phyloP scores from a whole-genome alignment of 2,329 filamentous ascomycete species.

The Penicillium sp. region DNA sequence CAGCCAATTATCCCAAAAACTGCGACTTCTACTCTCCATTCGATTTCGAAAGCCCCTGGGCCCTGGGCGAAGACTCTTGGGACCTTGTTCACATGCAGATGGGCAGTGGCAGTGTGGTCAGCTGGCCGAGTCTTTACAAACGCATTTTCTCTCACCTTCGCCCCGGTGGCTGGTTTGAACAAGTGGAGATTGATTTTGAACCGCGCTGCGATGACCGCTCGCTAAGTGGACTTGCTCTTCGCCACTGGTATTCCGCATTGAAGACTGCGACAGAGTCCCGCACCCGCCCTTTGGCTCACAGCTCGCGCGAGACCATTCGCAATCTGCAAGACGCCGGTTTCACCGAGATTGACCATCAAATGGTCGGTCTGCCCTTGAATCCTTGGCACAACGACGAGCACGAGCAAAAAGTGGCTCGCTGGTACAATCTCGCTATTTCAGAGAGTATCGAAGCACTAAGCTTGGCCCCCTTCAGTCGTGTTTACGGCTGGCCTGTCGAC shows the following conservation, averaged over 20 bases:
- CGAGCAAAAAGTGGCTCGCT: conserved; percentile 72
- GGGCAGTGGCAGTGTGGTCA: conserved; percentile 75
- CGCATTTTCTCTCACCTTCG: conserved; percentile 75
- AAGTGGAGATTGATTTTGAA: conserved; percentile 84
- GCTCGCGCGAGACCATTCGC: conserved; percentile 59
- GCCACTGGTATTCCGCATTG: conserved; percentile 72
- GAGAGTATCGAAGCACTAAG: conserved; percentile 75
- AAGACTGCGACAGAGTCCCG: conserved; percentile 68
- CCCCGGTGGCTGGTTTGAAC: conserved; percentile 79
- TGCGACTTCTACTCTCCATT: conserved; percentile 68
- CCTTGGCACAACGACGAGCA: conserved; percentile 70
- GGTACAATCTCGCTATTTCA: conserved; percentile 80
- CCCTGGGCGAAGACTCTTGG: conserved; percentile 68
- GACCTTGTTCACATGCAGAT: conserved; percentile 84
- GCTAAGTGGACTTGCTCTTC: conserved; percentile 59
- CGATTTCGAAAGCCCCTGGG: conserved; percentile 81
- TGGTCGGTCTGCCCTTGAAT: conserved; percentile 72
- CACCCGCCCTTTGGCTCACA: conserved; percentile 69
- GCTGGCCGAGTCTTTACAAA: conserved; percentile 75
- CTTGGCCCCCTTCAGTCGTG: conserved; percentile 71
- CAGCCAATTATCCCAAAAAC: conserved; percentile 71
- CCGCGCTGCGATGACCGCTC: conserved; percentile 73
- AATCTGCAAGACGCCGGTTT: conserved; percentile 75
- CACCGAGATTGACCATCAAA: conserved; percentile 73
- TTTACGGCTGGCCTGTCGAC: conserved; percentile 63